phyloP scores from a whole-genome alignment of 371 early-diverging fungal species.

The Lichtheimia ornata region DNA sequence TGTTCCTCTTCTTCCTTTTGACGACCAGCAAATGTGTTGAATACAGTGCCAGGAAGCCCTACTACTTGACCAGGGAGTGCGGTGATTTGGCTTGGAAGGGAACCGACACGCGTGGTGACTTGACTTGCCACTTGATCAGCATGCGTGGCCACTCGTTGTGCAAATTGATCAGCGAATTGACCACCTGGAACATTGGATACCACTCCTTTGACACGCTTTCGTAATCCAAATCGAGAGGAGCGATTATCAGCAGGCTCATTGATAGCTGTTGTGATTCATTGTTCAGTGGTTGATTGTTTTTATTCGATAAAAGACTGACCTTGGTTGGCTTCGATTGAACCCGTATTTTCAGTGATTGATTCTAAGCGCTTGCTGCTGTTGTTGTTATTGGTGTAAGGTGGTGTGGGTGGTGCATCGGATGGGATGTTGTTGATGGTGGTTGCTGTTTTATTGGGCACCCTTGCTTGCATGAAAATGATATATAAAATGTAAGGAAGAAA shows the following conservation, averaged over 20 bases:
- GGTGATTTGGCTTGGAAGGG: neutral
- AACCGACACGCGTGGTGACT: neutral
- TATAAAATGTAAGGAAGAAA: too few relatives aligned
- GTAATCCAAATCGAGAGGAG: neutral
- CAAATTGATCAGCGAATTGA: neutral
- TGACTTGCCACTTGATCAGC: neutral
- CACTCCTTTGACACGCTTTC: neutral
- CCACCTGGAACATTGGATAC: constrained; percentile 2
- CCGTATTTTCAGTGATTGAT: too few relatives aligned
- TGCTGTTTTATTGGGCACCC: too few relatives aligned
- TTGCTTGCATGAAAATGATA: too few relatives aligned
- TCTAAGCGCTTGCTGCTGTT: too few relatives aligned
- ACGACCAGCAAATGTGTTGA: neutral
- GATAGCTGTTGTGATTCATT: constrained; percentile 1
- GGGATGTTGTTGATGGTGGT: too few relatives aligned
- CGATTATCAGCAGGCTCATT: constrained; percentile 8
- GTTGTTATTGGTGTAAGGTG: too few relatives aligned
- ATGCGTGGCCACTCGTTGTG: neutral
- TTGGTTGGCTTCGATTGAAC: too few relatives aligned
- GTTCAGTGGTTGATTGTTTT: too few relatives aligned
- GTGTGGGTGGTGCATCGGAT: too few relatives aligned
- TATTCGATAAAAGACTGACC: too few relatives aligned
- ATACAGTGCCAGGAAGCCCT: constrained; percentile 3
- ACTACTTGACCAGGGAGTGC: constrained; percentile 1
- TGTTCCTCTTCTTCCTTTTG: neutral